Conservation (phyloP, 2,329 filamentous ascomycete species). For the Alternaria angustiovoidea region DNA sequence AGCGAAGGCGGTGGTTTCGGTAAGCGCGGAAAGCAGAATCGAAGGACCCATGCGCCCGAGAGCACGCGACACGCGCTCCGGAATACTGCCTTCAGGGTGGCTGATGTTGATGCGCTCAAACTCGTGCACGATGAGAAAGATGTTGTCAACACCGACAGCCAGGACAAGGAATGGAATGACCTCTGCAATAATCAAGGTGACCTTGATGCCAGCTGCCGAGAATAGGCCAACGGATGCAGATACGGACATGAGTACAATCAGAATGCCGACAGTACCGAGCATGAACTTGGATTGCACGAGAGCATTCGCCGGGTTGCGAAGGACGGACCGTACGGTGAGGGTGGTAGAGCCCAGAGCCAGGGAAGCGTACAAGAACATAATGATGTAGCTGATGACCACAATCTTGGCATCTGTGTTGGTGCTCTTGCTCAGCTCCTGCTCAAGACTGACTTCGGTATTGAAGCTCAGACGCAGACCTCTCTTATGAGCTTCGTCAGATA, state of each 20-base stretch:
- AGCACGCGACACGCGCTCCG: conserved; percentile 84
- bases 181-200: conserved; percentile 96
- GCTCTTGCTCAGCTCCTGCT: conserved; percentile 95
- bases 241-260: conserved; percentile 98
- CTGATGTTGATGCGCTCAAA: conserved; percentile 94
- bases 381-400: conserved; percentile 92
- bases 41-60: conserved; percentile 97
- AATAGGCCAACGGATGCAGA: conserved; percentile 94
- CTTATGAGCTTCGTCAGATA: conserved; percentile 79
- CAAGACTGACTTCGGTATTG: conserved; percentile 92
- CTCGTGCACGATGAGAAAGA: conserved; percentile 98
- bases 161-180: conserved; percentile 98
- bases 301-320: conserved; percentile 82
- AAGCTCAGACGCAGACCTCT: conserved; percentile 89
- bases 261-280: conserved; percentile 89
- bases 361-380: conserved; percentile 98
- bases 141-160: conserved; percentile 97
- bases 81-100: conserved; percentile 86
- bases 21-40: conserved; percentile 92
- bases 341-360: conserved; percentile 89
- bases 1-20: conserved; percentile 92
- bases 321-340: conserved; percentile 76
- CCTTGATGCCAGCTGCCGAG: conserved; percentile 89
- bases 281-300: conserved; percentile 97
- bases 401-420: conserved; percentile 99